These are phyloP conservation scores for Penicillium paxilli DNA, from an alignment of 495 filamentous ascomycete genomes.

Conservation along the genomic window DNA sequence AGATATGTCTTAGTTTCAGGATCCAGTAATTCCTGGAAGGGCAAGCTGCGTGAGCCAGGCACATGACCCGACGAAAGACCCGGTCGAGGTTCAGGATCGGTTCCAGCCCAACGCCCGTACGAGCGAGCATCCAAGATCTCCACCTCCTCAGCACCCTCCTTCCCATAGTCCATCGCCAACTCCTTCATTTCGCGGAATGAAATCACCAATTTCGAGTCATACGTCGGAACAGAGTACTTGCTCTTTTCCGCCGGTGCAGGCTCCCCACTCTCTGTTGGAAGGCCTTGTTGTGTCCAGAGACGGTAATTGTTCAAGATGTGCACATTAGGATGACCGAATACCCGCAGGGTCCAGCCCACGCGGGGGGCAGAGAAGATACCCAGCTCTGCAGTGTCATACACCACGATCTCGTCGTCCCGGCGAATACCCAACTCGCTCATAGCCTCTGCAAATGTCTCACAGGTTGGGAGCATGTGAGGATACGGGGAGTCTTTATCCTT, in stretches of 20 bases:
- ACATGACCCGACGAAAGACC: slow-evolving; percentile 91
- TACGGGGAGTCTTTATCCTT: slow-evolving; percentile 86
- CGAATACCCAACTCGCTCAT: slow-evolving; percentile 88
- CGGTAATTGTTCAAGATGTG: slow-evolving; percentile 94
- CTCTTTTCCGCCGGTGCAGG: slow-evolving; percentile 55
- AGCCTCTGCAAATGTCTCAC: slow-evolving; percentile 76
- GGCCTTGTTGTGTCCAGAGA: slow-evolving; percentile 79
- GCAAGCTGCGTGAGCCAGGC: slow-evolving; percentile 81
- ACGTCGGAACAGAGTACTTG: slow-evolving; percentile 55
- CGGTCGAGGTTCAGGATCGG: slow-evolving; percentile 80
- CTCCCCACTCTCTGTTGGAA: slow-evolving; percentile 77
- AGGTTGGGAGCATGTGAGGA: slow-evolving; percentile 92
- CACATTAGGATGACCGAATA: slow-evolving; percentile 88
- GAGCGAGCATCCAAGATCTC: slow-evolving; percentile 91
- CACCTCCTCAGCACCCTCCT: slow-evolving; percentile 75
- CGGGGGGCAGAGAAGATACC: slow-evolving; percentile 94
- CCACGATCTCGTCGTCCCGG: slow-evolving; percentile 82
- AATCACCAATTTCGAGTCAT: slow-evolving; percentile 58
- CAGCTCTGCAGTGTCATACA: slow-evolving; percentile 85
- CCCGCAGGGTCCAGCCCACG: slow-evolving; percentile 86
- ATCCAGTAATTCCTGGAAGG: slow-evolving; percentile 78
- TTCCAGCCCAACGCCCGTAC: slow-evolving; percentile 75
- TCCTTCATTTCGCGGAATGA: slow-evolving; percentile 78
- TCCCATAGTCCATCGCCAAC: slow-evolving; percentile 69
- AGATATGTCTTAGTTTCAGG: slow-evolving; percentile 78